Base-by-base conservation (phyloP, 495 filamentous ascomycete genomes). In the Choiromyces venosus region DNA sequence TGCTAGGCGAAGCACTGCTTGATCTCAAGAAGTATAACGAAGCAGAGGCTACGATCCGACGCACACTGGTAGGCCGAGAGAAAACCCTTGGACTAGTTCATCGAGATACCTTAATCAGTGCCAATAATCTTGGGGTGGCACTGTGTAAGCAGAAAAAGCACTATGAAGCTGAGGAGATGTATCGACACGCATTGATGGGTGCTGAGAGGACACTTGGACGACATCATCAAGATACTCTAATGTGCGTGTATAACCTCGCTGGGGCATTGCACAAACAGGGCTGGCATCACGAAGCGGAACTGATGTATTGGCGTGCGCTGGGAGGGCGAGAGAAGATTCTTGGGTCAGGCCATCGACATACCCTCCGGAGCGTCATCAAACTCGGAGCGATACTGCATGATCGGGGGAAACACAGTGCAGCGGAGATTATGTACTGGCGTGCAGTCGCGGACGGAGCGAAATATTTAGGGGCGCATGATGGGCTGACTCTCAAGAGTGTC, bases 251-350 rank as follows among this genome's bases (percentile, higher is more conserved):
- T 44, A 71, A 71, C 19, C 56, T 76, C 6, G 74, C 65, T 37
- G 29, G 61, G 3, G 36, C 69, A 2, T 44, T 69, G 18, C 18
- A 36, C 4, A 71, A 75, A 39, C 71, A 82, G 66, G 71, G 74
- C 0, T 37, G 74, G 18, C 68, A 74, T 56, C 71, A 76, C 33
- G 67, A 65, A 56, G 81, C 81, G 14, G 40, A 70, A 19, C 44
- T 79, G 52, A 72, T 71, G 65, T 68, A 73, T 69, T 39, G 39
- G 7, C 76, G 71, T 46, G 64, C 76, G 6, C 68, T 81, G 36
- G 36, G 52, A 12, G 72, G 74, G 8, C 29, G 37, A 19, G 70
- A 42, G 61, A 52, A 44, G 10, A 7, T 14, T 12, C 21, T 71
- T 1, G 70, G 70, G 19, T 65, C 12, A 21, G 46, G 65, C 29